Evolutionary conservation across 148 eudicot genomes (phyloP), one percentile per base, ranked within the genome.

Genomic region (Fagopyrum tataricum): DNA sequence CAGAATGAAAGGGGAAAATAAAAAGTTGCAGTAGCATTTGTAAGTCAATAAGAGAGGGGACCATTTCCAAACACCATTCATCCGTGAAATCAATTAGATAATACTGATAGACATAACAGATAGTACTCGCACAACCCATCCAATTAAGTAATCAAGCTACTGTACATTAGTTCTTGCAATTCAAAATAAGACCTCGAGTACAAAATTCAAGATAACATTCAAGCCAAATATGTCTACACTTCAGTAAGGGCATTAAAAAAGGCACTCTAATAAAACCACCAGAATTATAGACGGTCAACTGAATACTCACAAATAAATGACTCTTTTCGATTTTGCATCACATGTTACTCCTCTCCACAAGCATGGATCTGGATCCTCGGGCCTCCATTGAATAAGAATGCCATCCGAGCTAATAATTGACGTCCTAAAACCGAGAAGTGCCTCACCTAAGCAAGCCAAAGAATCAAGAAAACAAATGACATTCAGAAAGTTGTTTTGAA

Each of bases 361-460:
- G 82, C 98, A 95, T 44, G 98, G 98, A 58, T 95, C 89, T 66
- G 84, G 80, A 81, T 95, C 98, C 79, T 95, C 98, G 39, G 93
- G 98, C 79, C 96, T 90, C 98, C 98, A 95, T 76, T 79, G 87
- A 62, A 68, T 86, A 79, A 95, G 86, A 72, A 88, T 75, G 48
- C 97, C 92, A 78, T 95, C 97, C 11, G 97, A 87, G 76, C 79
- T 81, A 58, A 80, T 64, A 79, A 88, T 84, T n/a, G 84, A 78
- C 21, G 91, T 73, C 85, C 98, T 87, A 77, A 95, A 87, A 80
- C 81, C 86, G 47, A 88, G 69, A 74, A 95, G 96, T 43, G 89
- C 97, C 76, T 95, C 88, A 47, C 97, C 97, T 91, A 67, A 75
- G 85, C 11, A 71, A 79, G n/a, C 77, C 26, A 77, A 76, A 46